Percentiles rank a stretch among this genome's conserved stretches.
Evolutionary conservation across 2,329 filamentous ascomycete genomes (phyloP).

Genomic region (Lachnellula arida): DNA sequence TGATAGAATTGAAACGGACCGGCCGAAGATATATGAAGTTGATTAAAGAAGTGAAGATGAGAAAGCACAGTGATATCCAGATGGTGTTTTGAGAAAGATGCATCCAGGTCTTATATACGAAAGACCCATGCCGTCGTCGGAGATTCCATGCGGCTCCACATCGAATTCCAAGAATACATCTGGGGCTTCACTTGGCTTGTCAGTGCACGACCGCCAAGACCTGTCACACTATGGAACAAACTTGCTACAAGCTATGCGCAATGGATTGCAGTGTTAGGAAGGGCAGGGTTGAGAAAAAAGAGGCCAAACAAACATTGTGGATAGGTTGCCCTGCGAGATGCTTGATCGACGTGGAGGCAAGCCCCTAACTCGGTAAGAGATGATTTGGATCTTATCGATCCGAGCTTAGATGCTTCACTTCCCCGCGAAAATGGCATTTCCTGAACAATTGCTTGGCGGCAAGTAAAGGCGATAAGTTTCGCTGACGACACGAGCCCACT

Average conservation of each 20-base stretch:
- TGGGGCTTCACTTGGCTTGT: neutral
- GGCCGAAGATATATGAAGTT: conserved; percentile 19
- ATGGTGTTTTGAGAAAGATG: conserved; percentile 10
- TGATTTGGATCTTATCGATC: neutral
- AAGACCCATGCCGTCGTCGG: neutral
- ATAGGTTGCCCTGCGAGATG: neutral
- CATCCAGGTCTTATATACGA: conserved; percentile 3
- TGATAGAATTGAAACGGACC: conserved; percentile 19
- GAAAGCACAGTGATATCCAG: conserved; percentile 16
- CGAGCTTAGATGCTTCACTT: no score
- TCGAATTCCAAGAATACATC: conserved; percentile 1
- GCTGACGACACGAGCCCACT: neutral
- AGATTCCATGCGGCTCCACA: conserved; percentile 1
- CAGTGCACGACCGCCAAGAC: conserved; percentile 4
- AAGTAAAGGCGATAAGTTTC: neutral
- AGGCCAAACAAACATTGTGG: neutral
- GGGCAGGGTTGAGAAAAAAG: neutral
- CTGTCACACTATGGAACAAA: conserved; percentile 14
- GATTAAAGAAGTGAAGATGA: conserved; percentile 11
- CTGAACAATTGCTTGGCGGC: neutral
- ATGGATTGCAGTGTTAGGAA: neutral
- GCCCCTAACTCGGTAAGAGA: neutral
- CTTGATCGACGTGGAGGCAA: conserved; percentile 4
- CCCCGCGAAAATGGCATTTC: neutral
- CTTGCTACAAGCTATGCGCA: conserved; percentile 5